These are phyloP conservation scores for Bipolaris zeicola DNA, from an alignment of 2,329 filamentous ascomycete genomes.

Conservation along the genomic window DNA sequence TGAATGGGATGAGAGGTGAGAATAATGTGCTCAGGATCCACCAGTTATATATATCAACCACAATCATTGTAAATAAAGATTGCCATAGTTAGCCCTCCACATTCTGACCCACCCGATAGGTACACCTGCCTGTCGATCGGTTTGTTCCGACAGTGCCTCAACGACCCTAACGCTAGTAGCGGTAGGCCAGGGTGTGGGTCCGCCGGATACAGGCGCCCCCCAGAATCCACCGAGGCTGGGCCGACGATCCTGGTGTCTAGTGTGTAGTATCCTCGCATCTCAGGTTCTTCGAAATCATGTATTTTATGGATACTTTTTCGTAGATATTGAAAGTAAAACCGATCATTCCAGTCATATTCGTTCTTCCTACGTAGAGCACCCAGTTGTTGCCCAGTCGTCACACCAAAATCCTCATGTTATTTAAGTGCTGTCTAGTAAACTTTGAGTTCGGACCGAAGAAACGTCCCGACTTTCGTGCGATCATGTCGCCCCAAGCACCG, in stretches of 20 bases:
- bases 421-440: not conserved
- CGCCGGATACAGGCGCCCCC: not conserved
- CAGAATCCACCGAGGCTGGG: not conserved
- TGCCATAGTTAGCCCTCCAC: not conserved
- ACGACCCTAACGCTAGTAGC: slow-evolving; percentile 1
- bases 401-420: not conserved
- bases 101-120: not conserved
- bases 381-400: not conserved
- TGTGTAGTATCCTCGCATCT: not conserved
- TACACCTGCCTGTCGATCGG: not conserved
- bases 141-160: slow-evolving; percentile 2
- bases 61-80: not conserved
- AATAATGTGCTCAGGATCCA: not conserved
- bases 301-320: not conserved
- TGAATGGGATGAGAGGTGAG: not conserved
- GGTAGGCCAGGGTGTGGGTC: not conserved
- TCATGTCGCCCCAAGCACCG: not conserved
- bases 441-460: slow-evolving; percentile 6
- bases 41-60: not conserved
- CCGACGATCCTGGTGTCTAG: not conserved
- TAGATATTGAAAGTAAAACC: not conserved
- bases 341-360: not conserved
- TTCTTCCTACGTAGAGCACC: not conserved
- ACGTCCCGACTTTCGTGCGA: not conserved
- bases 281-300: not conserved